Percentiles rank a stretch among this genome's conserved stretches.
phyloP scores from a whole-genome alignment of 768 basidiomycete genomes.

The Gymnopilus dilepis region DNA sequence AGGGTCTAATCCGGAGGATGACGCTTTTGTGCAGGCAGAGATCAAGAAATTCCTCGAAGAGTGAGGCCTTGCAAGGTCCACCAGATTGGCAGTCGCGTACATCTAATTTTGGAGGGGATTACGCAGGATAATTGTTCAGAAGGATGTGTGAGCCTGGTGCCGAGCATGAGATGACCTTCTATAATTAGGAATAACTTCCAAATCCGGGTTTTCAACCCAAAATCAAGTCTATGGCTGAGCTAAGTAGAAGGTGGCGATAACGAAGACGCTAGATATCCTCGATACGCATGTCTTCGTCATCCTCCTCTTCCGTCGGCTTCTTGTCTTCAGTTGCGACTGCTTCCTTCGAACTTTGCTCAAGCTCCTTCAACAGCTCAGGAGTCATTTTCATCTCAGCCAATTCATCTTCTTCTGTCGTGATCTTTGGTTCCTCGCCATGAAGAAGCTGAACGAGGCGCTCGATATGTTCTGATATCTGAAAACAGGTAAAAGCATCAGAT shows the following conservation, averaged over 20 bases:
- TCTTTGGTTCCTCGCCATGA: constrained; percentile 72
- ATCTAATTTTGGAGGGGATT: no score
- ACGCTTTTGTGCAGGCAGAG: constrained; percentile 44
- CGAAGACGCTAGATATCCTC: constrained; percentile 61
- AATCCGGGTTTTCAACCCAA: no score
- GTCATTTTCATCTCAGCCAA: constrained; percentile 25
- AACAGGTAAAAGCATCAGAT: not conserved
- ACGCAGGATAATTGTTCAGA: no score
- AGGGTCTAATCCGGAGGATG: constrained; percentile 44
- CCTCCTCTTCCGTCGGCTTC: constrained; percentile 46
- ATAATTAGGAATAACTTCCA: no score
- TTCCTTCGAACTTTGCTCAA: constrained; percentile 7
- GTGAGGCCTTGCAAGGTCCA: constrained; percentile 5
- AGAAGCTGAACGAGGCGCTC: constrained; percentile 89
- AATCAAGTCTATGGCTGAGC: no score
- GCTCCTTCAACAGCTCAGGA: constrained; percentile 17
- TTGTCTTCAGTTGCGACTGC: constrained; percentile 34
- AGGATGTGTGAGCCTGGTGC: no score
- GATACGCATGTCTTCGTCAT: constrained; percentile 76
- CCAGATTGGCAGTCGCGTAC: no score
- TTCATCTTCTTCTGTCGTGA: constrained; percentile 42
- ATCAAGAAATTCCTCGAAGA: constrained; percentile 52
- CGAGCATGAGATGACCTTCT: no score
- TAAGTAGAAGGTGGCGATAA: no score
- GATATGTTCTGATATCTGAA: constrained; percentile 83